Evolutionary conservation across 768 basidiomycete genomes (phyloP), one percentile per base, ranked within the genome.

Genomic region (Kwoniella sp.): DNA sequence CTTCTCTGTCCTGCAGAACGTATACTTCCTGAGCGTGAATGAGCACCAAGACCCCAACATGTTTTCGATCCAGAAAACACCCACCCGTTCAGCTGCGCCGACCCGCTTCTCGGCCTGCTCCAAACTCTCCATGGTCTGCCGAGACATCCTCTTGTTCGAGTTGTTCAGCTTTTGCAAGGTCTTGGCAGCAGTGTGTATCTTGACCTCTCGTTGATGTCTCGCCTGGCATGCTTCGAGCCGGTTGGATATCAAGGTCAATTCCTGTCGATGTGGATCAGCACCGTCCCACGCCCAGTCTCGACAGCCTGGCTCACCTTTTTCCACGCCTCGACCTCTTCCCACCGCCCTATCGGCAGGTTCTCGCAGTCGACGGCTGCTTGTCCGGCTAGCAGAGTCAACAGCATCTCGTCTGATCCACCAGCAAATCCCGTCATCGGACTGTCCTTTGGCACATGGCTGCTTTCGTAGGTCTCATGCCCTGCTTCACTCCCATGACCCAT

Each of bases 351-450:
- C 46, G 85, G 83, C 67, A 82, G 88, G 38, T 83, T 82, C 26
- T 86, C 83, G 64, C 88, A 88, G 65, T 96, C 90, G n/a, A 96
- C 84, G 34, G 88, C 82, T 4, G 93, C 93, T 74, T 96, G 90
- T 48, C 90, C 90, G 34, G 91, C 87, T 59, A 98, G 77, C 33
- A 99, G 80, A 70, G 87, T 87, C 70, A 95, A 80, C 58, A 96
- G 79, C 39, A 98, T 80, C 57, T 91, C 88, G 63, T 95, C 90
- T 38, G 67, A 65, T 7, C 60, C 68, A 41, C 38, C 51, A 3
- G 44, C 59, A 19, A 56, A 41, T 14, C 60, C 62, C 44, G 43
- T 53, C 15, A 22, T 47, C 15, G 52, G 23, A 38, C 51, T 50
- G 32, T 48, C 53, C 22, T 62, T 50, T 22, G 36, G 14, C 12